A percentile compares a stretch with the other conserved stretches of the same genome.
These are phyloP conservation scores for Murraya paniculata DNA, from an alignment of 345 rosid genomes.

Conservation along the genomic window DNA sequence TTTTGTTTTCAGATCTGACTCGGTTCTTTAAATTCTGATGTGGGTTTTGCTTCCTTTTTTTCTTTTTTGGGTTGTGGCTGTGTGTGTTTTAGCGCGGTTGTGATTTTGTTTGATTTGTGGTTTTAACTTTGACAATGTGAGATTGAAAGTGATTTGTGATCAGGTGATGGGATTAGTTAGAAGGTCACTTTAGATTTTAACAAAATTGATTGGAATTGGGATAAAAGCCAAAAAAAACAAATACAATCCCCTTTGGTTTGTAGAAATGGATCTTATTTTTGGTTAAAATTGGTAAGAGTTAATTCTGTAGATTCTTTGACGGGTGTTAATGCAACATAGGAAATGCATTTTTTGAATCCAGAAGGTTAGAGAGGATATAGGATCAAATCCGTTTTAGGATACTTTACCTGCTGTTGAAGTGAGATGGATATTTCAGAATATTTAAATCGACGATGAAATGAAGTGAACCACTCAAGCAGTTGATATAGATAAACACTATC, in stretches of 20 bases:
- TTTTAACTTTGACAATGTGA: background rate
- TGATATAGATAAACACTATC: background rate
- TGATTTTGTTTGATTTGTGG: background rate
- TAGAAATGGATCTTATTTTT: background rate
- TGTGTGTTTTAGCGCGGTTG: background rate
- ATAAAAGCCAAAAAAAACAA: background rate
- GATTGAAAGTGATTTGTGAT: background rate
- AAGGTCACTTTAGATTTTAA: background rate
- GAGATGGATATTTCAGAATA: background rate
- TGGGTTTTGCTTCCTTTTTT: background rate
- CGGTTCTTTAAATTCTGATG: background rate
- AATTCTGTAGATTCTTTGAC: background rate
- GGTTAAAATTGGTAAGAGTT: background rate
- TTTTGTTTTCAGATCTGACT: constrained; percentile 13
- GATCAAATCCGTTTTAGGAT: background rate
- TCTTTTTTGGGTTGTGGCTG: background rate
- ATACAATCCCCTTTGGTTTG: background rate
- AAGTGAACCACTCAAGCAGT: background rate
- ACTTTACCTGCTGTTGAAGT: background rate
- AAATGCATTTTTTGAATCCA: background rate
- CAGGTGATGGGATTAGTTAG: background rate
- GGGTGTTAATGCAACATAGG: background rate
- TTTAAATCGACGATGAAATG: background rate
- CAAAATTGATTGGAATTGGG: background rate
- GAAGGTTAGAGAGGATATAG: background rate